Base-by-base conservation (phyloP, 768 basidiomycete species). In the Boletus rubropictus region DNA sequence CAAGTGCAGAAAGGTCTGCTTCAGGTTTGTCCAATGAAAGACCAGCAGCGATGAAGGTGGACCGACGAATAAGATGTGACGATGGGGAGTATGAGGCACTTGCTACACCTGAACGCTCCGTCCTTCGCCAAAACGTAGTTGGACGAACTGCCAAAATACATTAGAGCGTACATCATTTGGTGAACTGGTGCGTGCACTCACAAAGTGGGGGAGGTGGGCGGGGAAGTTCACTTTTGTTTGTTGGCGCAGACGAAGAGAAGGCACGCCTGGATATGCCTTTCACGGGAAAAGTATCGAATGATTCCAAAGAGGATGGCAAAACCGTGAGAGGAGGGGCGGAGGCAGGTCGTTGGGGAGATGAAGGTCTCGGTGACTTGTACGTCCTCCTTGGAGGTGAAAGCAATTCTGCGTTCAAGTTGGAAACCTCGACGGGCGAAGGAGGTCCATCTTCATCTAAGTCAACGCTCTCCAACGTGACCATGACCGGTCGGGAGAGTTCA, bases 81-180 rank as follows among this genome's bases (percentile, higher is more conserved):
- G 84, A 76, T 0, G 86, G 86, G 6, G 87, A 85, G 60, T 86
- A 88, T 0, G 78, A 81, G 6, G 84, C 77, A 4, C 73, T 76
- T 38, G 83, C 74, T 1, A 89, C 84, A 14, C 85, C 87, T 17
- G 84, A 86, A 12, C 81, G 78, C 25, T 69, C 75, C 2, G 83
- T 86, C 53, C 80, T 81, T 27, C 84, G 75, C 87, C 87, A 89
- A 62, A 89, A 88, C 0, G 87, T 84, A 7, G 79, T 85, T 0
- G 87, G 86, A n/a, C 87, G 83, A 29, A 87, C 86, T 89, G 51
- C 2, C 1, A n/a, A 27, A 9, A 28, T 39, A 44, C 15, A 33
- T 50, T 39, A 47, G 37, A 20, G 27, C 11, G 8, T 14, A 1
- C 2, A 27, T 22, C 3, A 12, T 8, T 6, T 8, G 37, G 18